These are phyloP conservation scores for Bruguiera sexangula DNA, from an alignment of 345 rosid species.

Conservation along the genomic window DNA sequence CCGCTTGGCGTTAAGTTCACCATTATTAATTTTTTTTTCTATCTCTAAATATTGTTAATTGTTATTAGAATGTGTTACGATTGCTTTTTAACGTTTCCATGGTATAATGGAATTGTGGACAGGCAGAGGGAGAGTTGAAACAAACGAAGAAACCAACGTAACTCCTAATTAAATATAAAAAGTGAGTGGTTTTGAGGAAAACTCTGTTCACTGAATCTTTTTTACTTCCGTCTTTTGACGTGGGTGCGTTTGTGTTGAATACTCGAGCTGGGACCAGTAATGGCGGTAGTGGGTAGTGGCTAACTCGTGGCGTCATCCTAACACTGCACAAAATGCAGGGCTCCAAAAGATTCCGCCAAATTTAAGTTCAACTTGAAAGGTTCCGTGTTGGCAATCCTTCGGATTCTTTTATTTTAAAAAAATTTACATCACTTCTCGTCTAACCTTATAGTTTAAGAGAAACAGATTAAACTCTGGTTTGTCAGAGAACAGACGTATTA, in stretches of 20 bases:
- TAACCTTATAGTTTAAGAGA: too few relatives aligned
- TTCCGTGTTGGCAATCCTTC: too few relatives aligned
- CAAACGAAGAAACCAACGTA: not conserved
- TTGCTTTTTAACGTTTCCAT: constrained; percentile 34
- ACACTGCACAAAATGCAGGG: too few relatives aligned
- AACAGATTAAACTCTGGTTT: too few relatives aligned
- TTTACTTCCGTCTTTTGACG: not conserved
- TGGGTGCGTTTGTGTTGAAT: not conserved
- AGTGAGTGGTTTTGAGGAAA: constrained; percentile 31
- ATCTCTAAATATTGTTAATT: constrained; percentile 30
- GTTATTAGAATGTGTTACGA: not conserved
- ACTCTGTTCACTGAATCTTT: constrained; percentile 9
- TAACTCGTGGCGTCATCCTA: not conserved
- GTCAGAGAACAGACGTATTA: too few relatives aligned
- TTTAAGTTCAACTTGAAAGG: too few relatives aligned
- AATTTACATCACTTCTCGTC: too few relatives aligned
- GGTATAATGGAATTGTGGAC: constrained; percentile 21
- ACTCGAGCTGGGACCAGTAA: constrained; percentile 9
- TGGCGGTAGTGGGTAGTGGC: not conserved
- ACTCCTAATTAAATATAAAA: constrained; percentile 36
- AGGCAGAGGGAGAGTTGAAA: constrained; percentile 11
- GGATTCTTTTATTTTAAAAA: too few relatives aligned
- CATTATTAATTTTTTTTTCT: constrained; percentile 3
- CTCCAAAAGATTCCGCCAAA: too few relatives aligned
- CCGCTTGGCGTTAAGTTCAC: constrained; percentile 88